These are phyloP conservation scores for Sherardia arvensis DNA, from an alignment of 257 asterid species.

Conservation along the genomic window DNA sequence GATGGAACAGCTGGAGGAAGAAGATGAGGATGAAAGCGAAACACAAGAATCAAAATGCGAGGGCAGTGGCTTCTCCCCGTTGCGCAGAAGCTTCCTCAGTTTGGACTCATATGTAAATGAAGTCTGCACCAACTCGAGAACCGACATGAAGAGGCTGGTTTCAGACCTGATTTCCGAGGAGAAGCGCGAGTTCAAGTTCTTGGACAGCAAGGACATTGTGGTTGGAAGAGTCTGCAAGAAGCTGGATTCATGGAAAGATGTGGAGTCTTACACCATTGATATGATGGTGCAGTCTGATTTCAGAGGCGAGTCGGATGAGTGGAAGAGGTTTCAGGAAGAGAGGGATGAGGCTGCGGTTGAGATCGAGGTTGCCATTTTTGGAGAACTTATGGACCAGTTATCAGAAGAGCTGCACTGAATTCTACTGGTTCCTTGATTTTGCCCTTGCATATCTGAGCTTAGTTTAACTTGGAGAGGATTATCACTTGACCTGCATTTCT, in stretches of 20 bases:
- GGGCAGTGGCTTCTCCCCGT: conserved; percentile 12
- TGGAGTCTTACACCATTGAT: conserved; percentile 40
- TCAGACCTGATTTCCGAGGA: conserved; percentile 54
- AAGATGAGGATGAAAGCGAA: conserved; percentile 9
- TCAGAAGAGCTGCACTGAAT: conserved; percentile 19
- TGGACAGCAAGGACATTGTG: conserved; percentile 22
- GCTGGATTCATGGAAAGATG: conserved; percentile 44
- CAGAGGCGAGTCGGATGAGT: conserved; percentile 22
- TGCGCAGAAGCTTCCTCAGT: conserved; percentile 12
- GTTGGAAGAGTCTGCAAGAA: conserved; percentile 36
- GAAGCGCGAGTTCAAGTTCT: conserved; percentile 13
- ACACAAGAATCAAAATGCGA: conserved; percentile 11
- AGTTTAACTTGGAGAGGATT: conserved; percentile 9
- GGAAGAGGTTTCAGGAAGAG: conserved; percentile 38
- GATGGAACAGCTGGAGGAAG: conserved; percentile 48
- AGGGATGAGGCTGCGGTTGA: conserved; percentile 35
- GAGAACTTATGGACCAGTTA: conserved; percentile 34
- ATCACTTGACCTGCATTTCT: conserved; percentile 7
- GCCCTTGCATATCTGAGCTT: not conserved
- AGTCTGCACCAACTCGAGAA: conserved; percentile 18
- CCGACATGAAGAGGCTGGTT: conserved; percentile 49
- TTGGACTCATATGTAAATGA: conserved; percentile 19
- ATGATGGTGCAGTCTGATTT: conserved; percentile 57
- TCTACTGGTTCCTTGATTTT: not conserved
- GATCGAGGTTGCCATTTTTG: conserved; percentile 34